Evolutionary conservation across 257 asterid genomes (phyloP).

Genomic region (Lycium ferocissimum): DNA sequence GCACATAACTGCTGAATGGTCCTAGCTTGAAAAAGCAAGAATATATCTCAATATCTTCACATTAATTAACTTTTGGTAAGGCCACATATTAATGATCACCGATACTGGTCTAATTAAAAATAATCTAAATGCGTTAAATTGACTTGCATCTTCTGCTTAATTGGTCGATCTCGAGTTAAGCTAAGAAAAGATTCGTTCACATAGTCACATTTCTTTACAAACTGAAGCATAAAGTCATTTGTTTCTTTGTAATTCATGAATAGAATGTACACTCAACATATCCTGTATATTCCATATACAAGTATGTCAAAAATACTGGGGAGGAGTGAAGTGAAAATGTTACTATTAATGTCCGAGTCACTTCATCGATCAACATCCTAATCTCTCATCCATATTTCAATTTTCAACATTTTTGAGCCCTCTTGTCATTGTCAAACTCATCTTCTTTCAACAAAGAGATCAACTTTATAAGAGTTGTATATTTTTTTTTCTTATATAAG

Average conservation of each 20-base stretch:
- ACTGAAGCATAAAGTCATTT: neutral
- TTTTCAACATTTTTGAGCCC: neutral
- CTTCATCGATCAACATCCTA: neutral
- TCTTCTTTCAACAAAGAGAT: neutral
- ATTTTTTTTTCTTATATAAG: too few relatives aligned
- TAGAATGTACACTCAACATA: neutral
- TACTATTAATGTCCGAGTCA: conserved; percentile 2
- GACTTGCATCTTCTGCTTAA: neutral
- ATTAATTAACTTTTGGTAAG: too few relatives aligned
- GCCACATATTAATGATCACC: too few relatives aligned
- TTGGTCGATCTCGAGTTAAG: neutral
- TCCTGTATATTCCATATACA: neutral
- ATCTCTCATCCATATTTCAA: neutral
- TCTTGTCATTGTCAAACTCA: neutral
- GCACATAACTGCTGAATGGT: too few relatives aligned
- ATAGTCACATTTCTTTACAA: neutral
- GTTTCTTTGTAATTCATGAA: neutral
- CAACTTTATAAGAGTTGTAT: neutral
- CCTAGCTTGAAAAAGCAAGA: too few relatives aligned
- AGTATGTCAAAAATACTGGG: neutral
- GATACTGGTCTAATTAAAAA: neutral
- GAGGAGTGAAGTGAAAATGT: neutral
- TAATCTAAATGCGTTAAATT: neutral
- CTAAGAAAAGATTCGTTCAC: neutral
- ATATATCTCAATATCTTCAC: too few relatives aligned